These are phyloP conservation scores for Tetrapisispora arboricola DNA, from an alignment of 805 yeast species.

Conservation along the genomic window DNA sequence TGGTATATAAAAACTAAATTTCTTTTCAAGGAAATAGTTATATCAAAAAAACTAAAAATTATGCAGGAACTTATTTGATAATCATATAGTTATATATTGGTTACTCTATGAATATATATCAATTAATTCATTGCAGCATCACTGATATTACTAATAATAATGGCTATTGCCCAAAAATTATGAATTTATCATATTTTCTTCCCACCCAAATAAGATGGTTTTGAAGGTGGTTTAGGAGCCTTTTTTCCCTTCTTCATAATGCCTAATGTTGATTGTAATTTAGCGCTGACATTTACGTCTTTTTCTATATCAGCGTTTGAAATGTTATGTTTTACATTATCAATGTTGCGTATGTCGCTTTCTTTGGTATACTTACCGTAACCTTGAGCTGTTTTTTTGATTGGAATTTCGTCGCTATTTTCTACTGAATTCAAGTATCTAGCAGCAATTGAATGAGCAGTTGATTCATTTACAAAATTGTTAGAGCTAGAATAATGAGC, in stretches of 20 bases:
- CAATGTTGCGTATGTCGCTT: no score
- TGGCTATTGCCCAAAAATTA: no score
- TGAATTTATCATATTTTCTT: background rate
- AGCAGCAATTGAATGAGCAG: slow-evolving; percentile 38
- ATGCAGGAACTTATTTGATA: no score
- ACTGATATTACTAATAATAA: no score
- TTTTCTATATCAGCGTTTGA: no score
- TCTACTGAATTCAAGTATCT: slow-evolving; percentile 43
- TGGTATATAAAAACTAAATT: no score
- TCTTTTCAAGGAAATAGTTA: no score
- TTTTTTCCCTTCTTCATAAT: slow-evolving; percentile 15
- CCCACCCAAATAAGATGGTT: slow-evolving; percentile 33
- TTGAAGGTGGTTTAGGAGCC: slow-evolving; percentile 32
- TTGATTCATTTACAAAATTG: background rate
- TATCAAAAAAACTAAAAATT: no score
- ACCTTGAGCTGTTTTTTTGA: slow-evolving; percentile 57
- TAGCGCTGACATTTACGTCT: no score
- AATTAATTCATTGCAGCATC: background rate
- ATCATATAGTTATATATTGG: no score
- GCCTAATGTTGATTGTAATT: no score
- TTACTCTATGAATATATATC: background rate
- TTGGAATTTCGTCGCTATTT: slow-evolving; percentile 12
- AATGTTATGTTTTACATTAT: no score
- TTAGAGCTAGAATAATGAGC: background rate
- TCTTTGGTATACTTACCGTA: slow-evolving; percentile 65